These are phyloP conservation scores for Lactuca saligna DNA, from an alignment of 129 eudicot genomes.

Conservation along the genomic window DNA sequence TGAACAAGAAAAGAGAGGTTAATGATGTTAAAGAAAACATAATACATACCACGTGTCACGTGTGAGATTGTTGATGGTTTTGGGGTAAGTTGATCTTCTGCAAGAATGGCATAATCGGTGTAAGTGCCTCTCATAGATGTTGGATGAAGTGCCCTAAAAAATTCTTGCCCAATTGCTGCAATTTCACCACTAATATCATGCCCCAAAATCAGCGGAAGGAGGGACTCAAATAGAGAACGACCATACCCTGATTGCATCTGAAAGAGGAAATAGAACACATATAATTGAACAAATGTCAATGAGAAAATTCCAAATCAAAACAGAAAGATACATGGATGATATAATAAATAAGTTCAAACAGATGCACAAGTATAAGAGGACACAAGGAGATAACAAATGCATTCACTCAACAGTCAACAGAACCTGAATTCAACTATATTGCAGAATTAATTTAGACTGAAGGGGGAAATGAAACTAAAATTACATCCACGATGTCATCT, in stretches of 20 bases:
- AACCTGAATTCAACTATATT: slow-evolving; percentile 2
- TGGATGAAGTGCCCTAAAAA: slow-evolving; percentile 95
- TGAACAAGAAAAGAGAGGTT: neutral
- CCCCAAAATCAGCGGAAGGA: slow-evolving; percentile 84
- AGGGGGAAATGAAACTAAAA: neutral
- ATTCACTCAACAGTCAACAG: neutral
- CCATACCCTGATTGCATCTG: slow-evolving; percentile 99
- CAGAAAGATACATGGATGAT: too few relatives aligned
- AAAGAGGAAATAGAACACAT: slow-evolving; percentile 12
- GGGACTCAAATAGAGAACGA: slow-evolving; percentile 72
- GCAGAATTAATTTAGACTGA: neutral
- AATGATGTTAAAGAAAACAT: slow-evolving; percentile 18
- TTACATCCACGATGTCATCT: slow-evolving; percentile 8
- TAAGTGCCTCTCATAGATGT: slow-evolving; percentile 97
- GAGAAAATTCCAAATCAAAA: too few relatives aligned
- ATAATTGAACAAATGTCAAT: neutral
- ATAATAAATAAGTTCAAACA: too few relatives aligned
- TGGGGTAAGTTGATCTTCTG: slow-evolving; percentile 69
- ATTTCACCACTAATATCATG: slow-evolving; percentile 97
- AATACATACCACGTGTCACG: slow-evolving; percentile 51
- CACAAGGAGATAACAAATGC: too few relatives aligned
- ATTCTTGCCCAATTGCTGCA: slow-evolving; percentile 89
- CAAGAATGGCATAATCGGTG: slow-evolving; percentile 84
- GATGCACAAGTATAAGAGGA: too few relatives aligned
- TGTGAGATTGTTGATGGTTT: slow-evolving; percentile 75